Evolutionary conservation across 2,329 filamentous ascomycete genomes (phyloP).

Genomic region (Raffaelea ambrosiae): DNA sequence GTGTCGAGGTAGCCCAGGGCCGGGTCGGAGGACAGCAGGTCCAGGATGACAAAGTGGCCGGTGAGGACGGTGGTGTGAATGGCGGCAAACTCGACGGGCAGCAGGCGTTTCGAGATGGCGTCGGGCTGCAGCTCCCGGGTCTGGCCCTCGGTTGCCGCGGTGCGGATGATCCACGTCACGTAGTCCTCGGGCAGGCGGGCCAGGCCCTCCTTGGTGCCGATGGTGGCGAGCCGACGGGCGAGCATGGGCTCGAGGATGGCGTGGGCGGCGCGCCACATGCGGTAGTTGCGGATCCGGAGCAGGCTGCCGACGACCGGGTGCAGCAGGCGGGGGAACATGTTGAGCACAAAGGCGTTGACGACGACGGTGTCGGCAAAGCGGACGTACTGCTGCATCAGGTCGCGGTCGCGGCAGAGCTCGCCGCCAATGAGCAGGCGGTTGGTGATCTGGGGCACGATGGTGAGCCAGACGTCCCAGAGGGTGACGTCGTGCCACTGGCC

Average conservation of each 20-base stretch:
- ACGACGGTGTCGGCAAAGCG: constrained; percentile 42
- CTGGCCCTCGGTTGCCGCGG: constrained; percentile 35
- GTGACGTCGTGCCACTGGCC: constrained; percentile 27
- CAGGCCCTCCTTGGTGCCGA: constrained; percentile 22
- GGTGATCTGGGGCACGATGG: constrained; percentile 32
- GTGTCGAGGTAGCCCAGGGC: constrained; percentile 24
- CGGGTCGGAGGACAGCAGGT: constrained; percentile 33
- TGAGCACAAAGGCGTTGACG: constrained; percentile 34
- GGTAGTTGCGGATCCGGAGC: constrained; percentile 34
- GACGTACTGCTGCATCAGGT: constrained; percentile 37
- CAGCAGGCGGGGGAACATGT: constrained; percentile 35
- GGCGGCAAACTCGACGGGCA: constrained; percentile 50
- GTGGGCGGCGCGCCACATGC: constrained; percentile 35
- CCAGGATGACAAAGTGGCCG: constrained; percentile 35
- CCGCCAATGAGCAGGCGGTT: constrained; percentile 33
- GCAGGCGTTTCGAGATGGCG: constrained; percentile 39
- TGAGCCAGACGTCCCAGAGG: constrained; percentile 35
- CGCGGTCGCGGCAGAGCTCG: constrained; percentile 29
- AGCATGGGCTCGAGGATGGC: constrained; percentile 38
- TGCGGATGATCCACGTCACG: constrained; percentile 47
- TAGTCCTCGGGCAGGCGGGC: constrained; percentile 43
- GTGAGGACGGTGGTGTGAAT: constrained; percentile 51
- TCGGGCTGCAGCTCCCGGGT: constrained; percentile 34
- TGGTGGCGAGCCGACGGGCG: constrained; percentile 32
- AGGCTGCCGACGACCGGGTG: constrained; percentile 41